Evolutionary conservation across 352 stramenopile genomes (phyloP).

Genomic region (Pythium oligandrum): DNA sequence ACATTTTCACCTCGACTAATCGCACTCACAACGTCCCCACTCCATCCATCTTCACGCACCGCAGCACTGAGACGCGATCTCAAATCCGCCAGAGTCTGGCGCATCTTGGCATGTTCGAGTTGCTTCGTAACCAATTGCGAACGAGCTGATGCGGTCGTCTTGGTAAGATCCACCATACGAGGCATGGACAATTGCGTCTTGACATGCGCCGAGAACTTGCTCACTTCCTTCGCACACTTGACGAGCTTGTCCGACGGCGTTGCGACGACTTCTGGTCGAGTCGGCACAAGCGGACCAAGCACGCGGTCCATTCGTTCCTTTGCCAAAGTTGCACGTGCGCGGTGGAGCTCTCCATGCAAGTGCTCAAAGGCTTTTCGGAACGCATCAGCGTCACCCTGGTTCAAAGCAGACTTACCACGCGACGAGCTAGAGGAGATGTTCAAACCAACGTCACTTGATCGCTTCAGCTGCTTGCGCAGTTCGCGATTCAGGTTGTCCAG

Average conservation of each 20-base stretch:
- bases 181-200: constrained; percentile 67
- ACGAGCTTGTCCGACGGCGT: constrained; percentile 19
- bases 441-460: constrained; percentile 41
- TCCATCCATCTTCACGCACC: constrained; percentile 49
- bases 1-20: constrained; percentile 58
- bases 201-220: constrained; percentile 37
- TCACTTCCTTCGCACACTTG: constrained; percentile 42
- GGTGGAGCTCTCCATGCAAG: constrained; percentile 48
- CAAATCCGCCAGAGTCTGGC: constrained; percentile 35
- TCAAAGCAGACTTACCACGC: constrained; percentile 29
- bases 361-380: constrained; percentile 57
- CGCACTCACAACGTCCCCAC: constrained; percentile 46
- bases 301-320: constrained; percentile 55
- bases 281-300: constrained; percentile 23
- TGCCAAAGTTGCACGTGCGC: constrained; percentile 39
- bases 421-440: constrained; percentile 1
- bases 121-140: constrained; percentile 47
- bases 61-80: constrained; percentile 34
- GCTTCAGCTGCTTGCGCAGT: constrained; percentile 77
- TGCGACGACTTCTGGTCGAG: not conserved
- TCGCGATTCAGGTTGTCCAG: constrained; percentile 69
- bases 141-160: constrained; percentile 20
- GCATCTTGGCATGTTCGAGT: constrained; percentile 37
- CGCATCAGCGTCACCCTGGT: constrained; percentile 40
- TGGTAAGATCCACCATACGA: constrained; percentile 53